phyloP scores from a whole-genome alignment of 2,329 filamentous ascomycete species.

The Arthrobotrys sphaeroides region DNA sequence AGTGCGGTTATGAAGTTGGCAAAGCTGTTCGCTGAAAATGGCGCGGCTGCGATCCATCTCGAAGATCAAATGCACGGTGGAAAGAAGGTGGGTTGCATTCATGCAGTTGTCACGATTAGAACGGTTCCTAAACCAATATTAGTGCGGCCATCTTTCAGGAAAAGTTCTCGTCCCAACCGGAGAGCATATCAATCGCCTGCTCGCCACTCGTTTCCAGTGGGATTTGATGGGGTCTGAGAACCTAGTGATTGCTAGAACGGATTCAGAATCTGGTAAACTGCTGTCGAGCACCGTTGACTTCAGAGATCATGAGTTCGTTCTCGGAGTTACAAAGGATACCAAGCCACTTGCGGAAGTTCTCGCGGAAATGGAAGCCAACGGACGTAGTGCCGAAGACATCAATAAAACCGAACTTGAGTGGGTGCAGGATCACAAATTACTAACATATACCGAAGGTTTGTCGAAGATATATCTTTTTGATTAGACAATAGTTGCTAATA shows the following conservation, averaged over 20 bases:
- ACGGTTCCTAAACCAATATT: neutral
- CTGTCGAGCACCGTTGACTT: slow-evolving; percentile 91
- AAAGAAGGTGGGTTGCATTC: slow-evolving; percentile 71
- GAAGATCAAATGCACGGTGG: slow-evolving; percentile 97
- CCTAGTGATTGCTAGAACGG: slow-evolving; percentile 90
- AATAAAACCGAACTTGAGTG: slow-evolving; percentile 85
- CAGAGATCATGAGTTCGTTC: slow-evolving; percentile 95
- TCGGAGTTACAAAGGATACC: slow-evolving; percentile 77
- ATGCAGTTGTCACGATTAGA: neutral
- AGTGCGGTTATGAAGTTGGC: slow-evolving; percentile 94
- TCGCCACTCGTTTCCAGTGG: slow-evolving; percentile 95
- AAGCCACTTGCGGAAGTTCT: slow-evolving; percentile 87
- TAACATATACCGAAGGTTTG: slow-evolving; percentile 85
- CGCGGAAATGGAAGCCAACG: slow-evolving; percentile 85
- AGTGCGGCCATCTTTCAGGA: slow-evolving; percentile 90
- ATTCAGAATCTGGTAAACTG: slow-evolving; percentile 91
- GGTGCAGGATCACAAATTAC: slow-evolving; percentile 84
- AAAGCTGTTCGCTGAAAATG: slow-evolving; percentile 96
- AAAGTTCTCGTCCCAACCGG: slow-evolving; percentile 94
- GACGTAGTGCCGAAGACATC: slow-evolving; percentile 80
- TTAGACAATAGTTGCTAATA: neutral
- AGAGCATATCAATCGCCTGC: slow-evolving; percentile 94
- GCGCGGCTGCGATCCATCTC: slow-evolving; percentile 94
- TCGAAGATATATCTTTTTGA: neutral
- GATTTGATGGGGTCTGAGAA: slow-evolving; percentile 97